Evolutionary conservation across 345 rosid species (phyloP).

Genomic region (Rhizophora apiculata): DNA sequence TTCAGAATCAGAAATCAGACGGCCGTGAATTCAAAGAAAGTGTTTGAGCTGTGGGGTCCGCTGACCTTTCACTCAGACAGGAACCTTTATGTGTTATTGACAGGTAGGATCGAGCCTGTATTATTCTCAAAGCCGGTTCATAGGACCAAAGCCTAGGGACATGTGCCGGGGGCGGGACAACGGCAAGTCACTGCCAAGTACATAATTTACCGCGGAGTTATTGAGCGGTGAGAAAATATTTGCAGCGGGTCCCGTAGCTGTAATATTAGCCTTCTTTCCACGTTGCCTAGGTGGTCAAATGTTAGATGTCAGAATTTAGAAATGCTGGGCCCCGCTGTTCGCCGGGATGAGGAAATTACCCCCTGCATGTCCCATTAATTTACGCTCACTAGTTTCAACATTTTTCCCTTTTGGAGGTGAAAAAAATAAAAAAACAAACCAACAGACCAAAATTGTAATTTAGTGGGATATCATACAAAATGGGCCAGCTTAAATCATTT

Average conservation of each 20-base stretch:
- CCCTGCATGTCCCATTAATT: background rate
- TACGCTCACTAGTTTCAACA: too few species aligned
- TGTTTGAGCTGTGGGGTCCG: background rate
- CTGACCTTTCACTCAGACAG: background rate
- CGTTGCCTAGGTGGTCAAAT: background rate
- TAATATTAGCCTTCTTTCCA: background rate
- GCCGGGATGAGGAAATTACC: background rate
- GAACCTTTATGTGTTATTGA: constrained; percentile 1
- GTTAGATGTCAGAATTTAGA: background rate
- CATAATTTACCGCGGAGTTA: background rate
- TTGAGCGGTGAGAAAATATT: constrained; percentile 8
- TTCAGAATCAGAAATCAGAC: constrained; percentile 1
- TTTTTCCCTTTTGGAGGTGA: too few species aligned
- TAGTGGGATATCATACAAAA: too few species aligned
- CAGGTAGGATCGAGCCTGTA: constrained; percentile 11
- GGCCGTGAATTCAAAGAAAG: background rate
- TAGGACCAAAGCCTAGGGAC: too few species aligned
- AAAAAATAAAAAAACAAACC: too few species aligned
- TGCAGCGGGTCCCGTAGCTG: background rate
- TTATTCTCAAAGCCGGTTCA: background rate
- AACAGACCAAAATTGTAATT: too few species aligned
- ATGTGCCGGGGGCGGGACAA: too few species aligned
- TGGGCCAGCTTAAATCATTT: too few species aligned
- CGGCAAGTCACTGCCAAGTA: too few species aligned
- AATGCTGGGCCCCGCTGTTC: too few species aligned